phyloP scores from a whole-genome alignment of 2,329 filamentous ascomycete genomes.

The Verticillium isaacii region DNA sequence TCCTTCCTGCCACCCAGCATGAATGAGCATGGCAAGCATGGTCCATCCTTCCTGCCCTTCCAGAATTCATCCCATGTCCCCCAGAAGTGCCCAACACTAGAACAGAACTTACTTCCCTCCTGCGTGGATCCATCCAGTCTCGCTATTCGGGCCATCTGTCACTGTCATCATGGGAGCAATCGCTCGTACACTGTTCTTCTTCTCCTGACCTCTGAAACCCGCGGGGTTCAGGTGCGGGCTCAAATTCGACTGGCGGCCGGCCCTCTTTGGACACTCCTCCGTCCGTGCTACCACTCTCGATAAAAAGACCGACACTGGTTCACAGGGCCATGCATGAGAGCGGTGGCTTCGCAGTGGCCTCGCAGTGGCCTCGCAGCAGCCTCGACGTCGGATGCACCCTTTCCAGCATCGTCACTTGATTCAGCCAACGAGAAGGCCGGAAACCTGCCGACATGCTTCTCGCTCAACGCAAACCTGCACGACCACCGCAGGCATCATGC shows the following conservation, averaged over 20 bases:
- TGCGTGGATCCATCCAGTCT: no score
- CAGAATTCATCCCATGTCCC: background rate
- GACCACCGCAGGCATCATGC: background rate
- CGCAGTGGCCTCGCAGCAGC: background rate
- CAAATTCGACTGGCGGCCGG: background rate
- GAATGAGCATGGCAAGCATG: background rate
- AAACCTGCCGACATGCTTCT: background rate
- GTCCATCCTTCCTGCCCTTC: background rate
- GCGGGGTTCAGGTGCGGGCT: background rate
- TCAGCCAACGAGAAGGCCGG: background rate
- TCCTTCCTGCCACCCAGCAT: background rate
- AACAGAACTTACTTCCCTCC: no score
- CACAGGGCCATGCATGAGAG: background rate
- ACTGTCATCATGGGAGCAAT: background rate
- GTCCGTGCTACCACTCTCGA: background rate
- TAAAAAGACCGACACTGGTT: background rate
- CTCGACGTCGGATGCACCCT: background rate
- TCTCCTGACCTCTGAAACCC: background rate
- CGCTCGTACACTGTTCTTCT: background rate
- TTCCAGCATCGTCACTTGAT: background rate
- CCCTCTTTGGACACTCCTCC: background rate
- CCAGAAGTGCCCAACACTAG: no score
- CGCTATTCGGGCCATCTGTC: no score
- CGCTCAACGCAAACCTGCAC: background rate
- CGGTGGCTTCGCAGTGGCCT: background rate